A percentile compares a stretch with the other conserved stretches of the same genome.
Conservation (phyloP, 1,139 yeast species). For the Diutina scorzettiae region DNA sequence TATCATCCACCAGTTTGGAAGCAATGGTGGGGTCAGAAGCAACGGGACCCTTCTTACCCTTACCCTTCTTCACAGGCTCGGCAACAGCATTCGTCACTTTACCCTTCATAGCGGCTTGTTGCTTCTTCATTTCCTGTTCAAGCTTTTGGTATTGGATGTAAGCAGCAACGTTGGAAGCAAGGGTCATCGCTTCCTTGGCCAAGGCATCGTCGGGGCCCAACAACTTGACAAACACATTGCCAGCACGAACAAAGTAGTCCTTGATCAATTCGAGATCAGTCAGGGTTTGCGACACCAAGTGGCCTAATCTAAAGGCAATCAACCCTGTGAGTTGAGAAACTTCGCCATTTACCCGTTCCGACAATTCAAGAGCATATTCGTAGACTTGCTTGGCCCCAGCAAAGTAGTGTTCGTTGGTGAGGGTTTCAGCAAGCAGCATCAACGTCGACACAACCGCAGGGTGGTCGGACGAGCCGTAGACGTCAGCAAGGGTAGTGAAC, state of each 20-base stretch:
- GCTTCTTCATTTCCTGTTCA: conserved; percentile 21
- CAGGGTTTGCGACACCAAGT: conserved; percentile 39
- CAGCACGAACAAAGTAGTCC: conserved; percentile 39
- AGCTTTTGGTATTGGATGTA: conserved; percentile 25
- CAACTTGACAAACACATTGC: conserved; percentile 39
- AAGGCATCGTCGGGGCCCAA: conserved; percentile 53
- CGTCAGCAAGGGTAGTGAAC: background rate
- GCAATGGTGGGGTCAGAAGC: conserved; percentile 43
- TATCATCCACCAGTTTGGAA: conserved; percentile 52
- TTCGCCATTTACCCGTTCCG: conserved; percentile 40
- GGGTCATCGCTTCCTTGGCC: conserved; percentile 51
- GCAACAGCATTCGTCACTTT: conserved; percentile 10
- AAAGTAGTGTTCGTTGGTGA: conserved; percentile 37
- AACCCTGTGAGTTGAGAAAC: conserved; percentile 48
- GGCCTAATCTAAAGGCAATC: conserved; percentile 51
- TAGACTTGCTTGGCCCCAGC: conserved; percentile 25
- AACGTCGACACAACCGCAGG: conserved; percentile 41
- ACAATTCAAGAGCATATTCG: conserved; percentile 36
- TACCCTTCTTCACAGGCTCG: conserved; percentile 17
- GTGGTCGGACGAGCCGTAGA: conserved; percentile 1
- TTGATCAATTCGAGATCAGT: conserved; percentile 41
- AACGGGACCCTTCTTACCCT: conserved; percentile 12
- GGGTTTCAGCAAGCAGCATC: conserved; percentile 49
- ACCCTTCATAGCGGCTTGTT: conserved; percentile 12
- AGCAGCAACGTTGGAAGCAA: conserved; percentile 40